phyloP scores from a whole-genome alignment of 2,329 filamentous ascomycete species.

The Lecanosticta acicola region DNA sequence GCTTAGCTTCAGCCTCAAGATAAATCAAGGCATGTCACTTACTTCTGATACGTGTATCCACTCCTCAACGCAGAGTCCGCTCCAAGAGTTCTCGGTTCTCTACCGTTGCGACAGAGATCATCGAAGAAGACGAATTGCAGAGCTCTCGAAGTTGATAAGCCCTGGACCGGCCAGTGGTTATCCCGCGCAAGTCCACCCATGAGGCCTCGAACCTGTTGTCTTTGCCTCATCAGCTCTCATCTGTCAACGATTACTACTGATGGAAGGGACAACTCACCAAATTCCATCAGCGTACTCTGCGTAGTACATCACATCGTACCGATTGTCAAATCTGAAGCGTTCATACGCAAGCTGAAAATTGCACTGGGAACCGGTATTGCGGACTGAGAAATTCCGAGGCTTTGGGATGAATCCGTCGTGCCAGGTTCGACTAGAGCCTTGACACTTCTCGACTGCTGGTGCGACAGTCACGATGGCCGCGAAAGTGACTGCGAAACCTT shows the following conservation, averaged over 20 bases:
- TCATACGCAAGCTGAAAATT: constrained; percentile 6
- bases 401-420: constrained; percentile 1
- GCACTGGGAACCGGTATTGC: neutral
- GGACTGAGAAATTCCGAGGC: constrained; percentile 3
- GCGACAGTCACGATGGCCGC: no score
- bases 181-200: constrained; percentile 1
- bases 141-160: neutral
- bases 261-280: neutral
- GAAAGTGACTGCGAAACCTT: no score
- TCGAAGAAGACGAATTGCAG: constrained; percentile 4
- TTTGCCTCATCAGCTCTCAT: neutral
- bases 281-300: constrained; percentile 4
- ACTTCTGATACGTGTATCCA: constrained; percentile 5
- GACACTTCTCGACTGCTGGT: no score
- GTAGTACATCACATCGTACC: constrained; percentile 1
- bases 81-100: constrained; percentile 1
- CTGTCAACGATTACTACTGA: neutral
- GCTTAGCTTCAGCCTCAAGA: neutral
- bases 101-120: neutral
- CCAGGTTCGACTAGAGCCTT: constrained; percentile 1
- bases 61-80: neutral
- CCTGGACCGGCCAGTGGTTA: constrained; percentile 1
- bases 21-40: neutral
- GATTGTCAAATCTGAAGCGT: constrained; percentile 2
- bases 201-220: neutral